A percentile compares a stretch with the other conserved stretches of the same genome.
phyloP scores from a whole-genome alignment of 768 basidiomycete genomes.

The Heimioporus sp. region DNA sequence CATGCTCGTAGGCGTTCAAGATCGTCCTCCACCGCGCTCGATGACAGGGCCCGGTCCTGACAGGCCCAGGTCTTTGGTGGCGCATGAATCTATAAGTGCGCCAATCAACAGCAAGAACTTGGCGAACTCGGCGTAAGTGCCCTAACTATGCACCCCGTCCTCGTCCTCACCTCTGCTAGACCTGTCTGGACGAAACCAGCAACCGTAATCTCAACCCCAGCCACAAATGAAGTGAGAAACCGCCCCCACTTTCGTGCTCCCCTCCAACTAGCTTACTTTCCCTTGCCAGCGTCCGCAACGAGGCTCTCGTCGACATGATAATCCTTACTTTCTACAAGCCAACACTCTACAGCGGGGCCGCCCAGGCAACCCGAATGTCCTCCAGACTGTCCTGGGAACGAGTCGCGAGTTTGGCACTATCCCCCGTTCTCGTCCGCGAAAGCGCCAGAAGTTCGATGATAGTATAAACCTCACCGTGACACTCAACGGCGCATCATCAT shows the following conservation, averaged over 20 bases:
- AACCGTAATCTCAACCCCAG: conserved; percentile 22
- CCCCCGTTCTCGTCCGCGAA: conserved; percentile 5
- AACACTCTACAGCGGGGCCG: not conserved
- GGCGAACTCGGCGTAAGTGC: conserved; percentile 21
- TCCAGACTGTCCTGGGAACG: conserved; percentile 20
- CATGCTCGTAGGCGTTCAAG: conserved; percentile 18
- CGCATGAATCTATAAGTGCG: conserved; percentile 7
- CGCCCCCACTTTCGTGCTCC: not conserved
- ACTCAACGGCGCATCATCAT: conserved; percentile 5
- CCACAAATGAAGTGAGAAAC: conserved; percentile 12
- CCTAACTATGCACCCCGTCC: not conserved
- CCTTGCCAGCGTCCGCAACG: conserved; percentile 7
- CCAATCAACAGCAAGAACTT: conserved; percentile 31
- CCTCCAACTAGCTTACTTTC: conserved; percentile 2
- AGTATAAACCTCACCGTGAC: not conserved
- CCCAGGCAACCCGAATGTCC: conserved; percentile 25
- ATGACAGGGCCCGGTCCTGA: conserved; percentile 9
- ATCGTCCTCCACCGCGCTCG: conserved; percentile 3
- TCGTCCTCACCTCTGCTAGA: conserved; percentile 6
- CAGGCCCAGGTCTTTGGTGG: conserved; percentile 9
- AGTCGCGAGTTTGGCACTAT: not conserved
- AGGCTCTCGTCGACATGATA: conserved; percentile 7
- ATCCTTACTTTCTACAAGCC: conserved; percentile 3
- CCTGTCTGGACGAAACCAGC: conserved; percentile 16
- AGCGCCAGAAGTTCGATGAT: conserved; percentile 24